Evolutionary conservation across 352 stramenopile genomes (phyloP), one percentile per base, ranked within the genome.

Genomic region (Aphanomyces astaci): DNA sequence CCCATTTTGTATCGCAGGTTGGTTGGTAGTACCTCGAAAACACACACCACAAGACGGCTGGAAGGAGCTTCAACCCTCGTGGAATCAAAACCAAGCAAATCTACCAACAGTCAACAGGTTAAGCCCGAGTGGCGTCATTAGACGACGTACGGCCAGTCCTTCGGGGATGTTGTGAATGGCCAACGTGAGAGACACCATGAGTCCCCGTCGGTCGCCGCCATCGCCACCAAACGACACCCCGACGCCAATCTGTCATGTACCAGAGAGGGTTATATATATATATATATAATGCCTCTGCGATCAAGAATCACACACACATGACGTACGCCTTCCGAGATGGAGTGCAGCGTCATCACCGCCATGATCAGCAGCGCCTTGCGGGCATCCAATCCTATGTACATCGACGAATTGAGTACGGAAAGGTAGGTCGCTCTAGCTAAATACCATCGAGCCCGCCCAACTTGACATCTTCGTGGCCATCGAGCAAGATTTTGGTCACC

Each of bases 141-240:
- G 39, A 25, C 22, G 25, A 19, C 33, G n/a, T 51, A 96, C 88
- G 10, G 97, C 96, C 13, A 99, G 81, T 53, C 97, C 97, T 75
- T 99, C 97, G 2, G 97, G 97, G 60, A 99, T 95, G 81, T 99
- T 99, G 83, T 99, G 97, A 32, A 99, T 96, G 0, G 96, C 96
- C 70, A 99, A 90, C 56, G 94, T 98, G 68, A 97, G 94, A 10
- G 91, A 98, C 68, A 99, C 98, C 70, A 99, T 98, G 57, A 98
- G 87, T 24, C 96, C 96, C 32, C 98, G 84, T 72, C 96, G 87
- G 63, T 93, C 91, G 28, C 95, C 95, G 30, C 84, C 84, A 78
- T 92, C 86, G 33, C 94, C 96, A 54, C 96, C 96, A 73, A 98
- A 99, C 19, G 90, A 98, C 9, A 99, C 97, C 19, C 96, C 97